Evolutionary conservation across 305 asterid species (phyloP).

Genomic region (Fraxinus platypoda): DNA sequence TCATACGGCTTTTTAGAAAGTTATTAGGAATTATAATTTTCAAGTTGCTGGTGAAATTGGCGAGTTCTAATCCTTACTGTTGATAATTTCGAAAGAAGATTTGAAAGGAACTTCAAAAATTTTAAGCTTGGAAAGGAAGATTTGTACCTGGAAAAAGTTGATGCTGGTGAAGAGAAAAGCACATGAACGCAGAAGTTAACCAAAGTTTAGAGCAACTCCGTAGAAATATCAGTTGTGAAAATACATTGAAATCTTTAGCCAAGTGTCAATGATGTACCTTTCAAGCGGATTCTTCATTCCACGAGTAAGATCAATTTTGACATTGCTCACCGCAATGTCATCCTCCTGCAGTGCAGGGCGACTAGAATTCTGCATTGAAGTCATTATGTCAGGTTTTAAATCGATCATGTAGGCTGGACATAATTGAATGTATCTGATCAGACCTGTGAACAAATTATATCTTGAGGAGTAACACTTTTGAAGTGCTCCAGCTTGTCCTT

Average conservation of each 20-base stretch:
- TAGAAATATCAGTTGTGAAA: background rate
- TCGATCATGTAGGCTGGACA: background rate
- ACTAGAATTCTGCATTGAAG: slow-evolving; percentile 48
- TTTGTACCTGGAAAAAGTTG: slow-evolving; percentile 72
- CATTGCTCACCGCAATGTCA: slow-evolving; percentile 70
- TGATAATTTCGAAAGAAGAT: background rate
- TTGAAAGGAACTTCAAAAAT: background rate
- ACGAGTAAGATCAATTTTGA: slow-evolving; percentile 75
- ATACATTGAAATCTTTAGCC: background rate
- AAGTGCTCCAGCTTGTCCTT: slow-evolving; percentile 67
- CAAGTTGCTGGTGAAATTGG: background rate
- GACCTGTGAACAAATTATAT: slow-evolving; percentile 90
- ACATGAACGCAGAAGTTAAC: slow-evolving; percentile 21
- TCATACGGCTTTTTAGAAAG: background rate
- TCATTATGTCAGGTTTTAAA: slow-evolving; percentile 22
- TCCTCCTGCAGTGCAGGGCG: slow-evolving; percentile 55
- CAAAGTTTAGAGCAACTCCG: slow-evolving; percentile 11
- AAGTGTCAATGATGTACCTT: slow-evolving; percentile 41
- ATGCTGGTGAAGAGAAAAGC: slow-evolving; percentile 50
- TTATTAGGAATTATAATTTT: background rate
- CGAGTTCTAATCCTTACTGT: background rate
- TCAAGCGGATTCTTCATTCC: slow-evolving; percentile 78
- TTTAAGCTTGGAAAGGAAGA: slow-evolving; percentile 15
- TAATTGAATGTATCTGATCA: slow-evolving; percentile 22
- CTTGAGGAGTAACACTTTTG: slow-evolving; percentile 68